phyloP scores from a whole-genome alignment of 2,329 filamentous ascomycete species.

The Sphaerulina populicola region DNA sequence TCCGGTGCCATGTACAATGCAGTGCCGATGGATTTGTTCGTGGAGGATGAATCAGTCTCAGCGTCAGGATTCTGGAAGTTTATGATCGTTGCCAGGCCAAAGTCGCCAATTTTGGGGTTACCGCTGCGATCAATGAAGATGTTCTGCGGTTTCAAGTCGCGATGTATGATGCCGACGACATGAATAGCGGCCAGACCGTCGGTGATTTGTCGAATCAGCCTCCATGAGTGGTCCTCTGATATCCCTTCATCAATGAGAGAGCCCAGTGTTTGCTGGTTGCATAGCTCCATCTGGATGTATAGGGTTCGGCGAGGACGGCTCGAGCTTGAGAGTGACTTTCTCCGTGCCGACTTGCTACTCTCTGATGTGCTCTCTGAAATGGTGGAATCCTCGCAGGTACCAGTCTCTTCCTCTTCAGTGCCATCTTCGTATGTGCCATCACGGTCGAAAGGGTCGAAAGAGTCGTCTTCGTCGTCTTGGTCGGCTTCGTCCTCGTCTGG shows the following conservation, averaged over 20 bases:
- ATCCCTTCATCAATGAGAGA: conserved; percentile 75
- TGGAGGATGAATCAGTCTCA: conserved; percentile 15
- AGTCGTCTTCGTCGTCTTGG: conserved; percentile 46
- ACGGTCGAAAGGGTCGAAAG: conserved; percentile 34
- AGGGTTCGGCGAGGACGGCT: conserved; percentile 60
- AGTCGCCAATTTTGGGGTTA: conserved; percentile 93
- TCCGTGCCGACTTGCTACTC: conserved; percentile 22
- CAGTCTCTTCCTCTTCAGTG: conserved; percentile 33
- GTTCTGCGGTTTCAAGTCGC: conserved; percentile 94
- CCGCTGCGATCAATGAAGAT: conserved; percentile 88
- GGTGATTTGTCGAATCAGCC: conserved; percentile 80
- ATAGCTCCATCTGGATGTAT: conserved; percentile 99
- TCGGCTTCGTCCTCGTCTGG: conserved; percentile 48
- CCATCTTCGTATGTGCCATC: conserved; percentile 35
- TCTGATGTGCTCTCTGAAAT: conserved; percentile 7
- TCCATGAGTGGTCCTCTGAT: conserved; percentile 73
- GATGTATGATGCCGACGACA: conserved; percentile 81
- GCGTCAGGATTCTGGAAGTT: conserved; percentile 59
- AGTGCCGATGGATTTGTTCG: conserved; percentile 61
- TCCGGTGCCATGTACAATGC: conserved; percentile 91
- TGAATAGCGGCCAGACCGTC: conserved; percentile 89
- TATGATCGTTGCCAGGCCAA: conserved; percentile 84
- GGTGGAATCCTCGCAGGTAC: conserved; percentile 30
- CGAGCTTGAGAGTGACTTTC: conserved; percentile 42
- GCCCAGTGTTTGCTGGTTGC: conserved; percentile 82